Evolutionary conservation across 768 basidiomycete species (phyloP).

Genomic region (Pulveroboletus sp.): DNA sequence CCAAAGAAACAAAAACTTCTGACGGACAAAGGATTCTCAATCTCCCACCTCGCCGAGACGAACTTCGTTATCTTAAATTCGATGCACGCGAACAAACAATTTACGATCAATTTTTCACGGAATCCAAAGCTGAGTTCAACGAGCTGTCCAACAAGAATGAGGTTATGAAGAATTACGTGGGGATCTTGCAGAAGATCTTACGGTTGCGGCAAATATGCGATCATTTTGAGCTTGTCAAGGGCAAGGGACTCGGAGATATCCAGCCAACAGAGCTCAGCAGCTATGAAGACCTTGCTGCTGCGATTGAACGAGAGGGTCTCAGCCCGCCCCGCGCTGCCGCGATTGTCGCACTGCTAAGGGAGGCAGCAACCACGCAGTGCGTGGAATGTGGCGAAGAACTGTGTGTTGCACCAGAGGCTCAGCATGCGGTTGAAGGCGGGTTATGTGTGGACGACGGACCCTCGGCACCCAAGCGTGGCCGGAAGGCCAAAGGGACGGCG

Average conservation of each 20-base stretch:
- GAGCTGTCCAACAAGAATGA: constrained; percentile 85
- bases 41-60: constrained; percentile 88
- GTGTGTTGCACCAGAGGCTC: constrained; percentile 44
- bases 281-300: constrained; percentile 78
- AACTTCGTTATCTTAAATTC: constrained; percentile 82
- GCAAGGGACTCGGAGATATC: constrained; percentile 51
- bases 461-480: constrained; percentile 47
- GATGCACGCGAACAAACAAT: constrained; percentile 77
- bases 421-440: constrained; percentile 38
- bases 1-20: constrained; percentile 82
- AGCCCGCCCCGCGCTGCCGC: constrained; percentile 70
- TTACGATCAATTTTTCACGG: constrained; percentile 85
- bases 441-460: constrained; percentile 51
- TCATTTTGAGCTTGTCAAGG: constrained; percentile 86
- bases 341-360: constrained; percentile 82
- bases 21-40: constrained; percentile 85
- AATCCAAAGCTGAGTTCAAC: constrained; percentile 90
- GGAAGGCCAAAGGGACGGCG: constrained; percentile 50
- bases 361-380: constrained; percentile 86
- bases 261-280: constrained; percentile 47
- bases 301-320: constrained; percentile 77
- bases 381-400: constrained; percentile 85
- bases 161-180: constrained; percentile 98
- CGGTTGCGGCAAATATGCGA: constrained; percentile 98
- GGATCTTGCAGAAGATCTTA: constrained; percentile 93